A percentile compares a stretch with the other conserved stretches of the same genome.
phyloP scores from a whole-genome alignment of 352 stramenopile genomes.

The Phytophthora pinifolia region DNA sequence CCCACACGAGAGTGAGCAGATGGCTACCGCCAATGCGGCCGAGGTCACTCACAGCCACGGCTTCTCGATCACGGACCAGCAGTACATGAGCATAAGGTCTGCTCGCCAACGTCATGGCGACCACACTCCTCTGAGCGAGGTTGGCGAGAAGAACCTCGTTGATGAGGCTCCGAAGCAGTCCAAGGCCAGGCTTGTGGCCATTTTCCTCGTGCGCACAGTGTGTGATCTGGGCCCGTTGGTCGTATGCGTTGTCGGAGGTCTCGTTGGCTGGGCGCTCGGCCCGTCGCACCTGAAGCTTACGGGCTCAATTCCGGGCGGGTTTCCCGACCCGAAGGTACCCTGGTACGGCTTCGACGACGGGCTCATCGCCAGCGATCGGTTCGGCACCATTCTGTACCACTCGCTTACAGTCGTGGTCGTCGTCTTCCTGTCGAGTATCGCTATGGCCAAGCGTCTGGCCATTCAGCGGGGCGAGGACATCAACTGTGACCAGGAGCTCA shows the following conservation, averaged over 20 bases:
- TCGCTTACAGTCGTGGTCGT: slow-evolving; percentile 78
- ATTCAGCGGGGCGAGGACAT: slow-evolving; percentile 72
- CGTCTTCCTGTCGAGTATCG: slow-evolving; percentile 89
- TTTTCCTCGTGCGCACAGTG: slow-evolving; percentile 46
- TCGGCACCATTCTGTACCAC: slow-evolving; percentile 53
- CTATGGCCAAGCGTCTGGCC: slow-evolving; percentile 85
- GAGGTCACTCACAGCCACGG: slow-evolving; percentile 29
- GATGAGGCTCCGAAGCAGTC: slow-evolving; percentile 6
- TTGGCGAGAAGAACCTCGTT: slow-evolving; percentile 10
- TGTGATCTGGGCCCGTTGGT: slow-evolving; percentile 67
- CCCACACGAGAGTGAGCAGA: slow-evolving; percentile 8
- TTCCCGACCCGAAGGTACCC: slow-evolving; percentile 46
- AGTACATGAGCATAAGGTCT: slow-evolving; percentile 44
- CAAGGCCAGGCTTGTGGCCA: slow-evolving; percentile 14
- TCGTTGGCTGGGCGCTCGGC: slow-evolving; percentile 47
- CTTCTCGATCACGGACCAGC: slow-evolving; percentile 48
- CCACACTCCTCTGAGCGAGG: slow-evolving; percentile 4
- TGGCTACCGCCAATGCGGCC: slow-evolving; percentile 8
- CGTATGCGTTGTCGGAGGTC: slow-evolving; percentile 69
- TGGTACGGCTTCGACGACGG: slow-evolving; percentile 59
- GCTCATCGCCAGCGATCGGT: slow-evolving; percentile 41
- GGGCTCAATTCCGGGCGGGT: slow-evolving; percentile 59
- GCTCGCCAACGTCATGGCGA: slow-evolving; percentile 16
- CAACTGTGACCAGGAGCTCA: slow-evolving; percentile 78
- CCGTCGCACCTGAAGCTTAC: slow-evolving; percentile 70